These are phyloP conservation scores for Salix dunnii DNA, from an alignment of 345 rosid genomes.

Conservation along the genomic window DNA sequence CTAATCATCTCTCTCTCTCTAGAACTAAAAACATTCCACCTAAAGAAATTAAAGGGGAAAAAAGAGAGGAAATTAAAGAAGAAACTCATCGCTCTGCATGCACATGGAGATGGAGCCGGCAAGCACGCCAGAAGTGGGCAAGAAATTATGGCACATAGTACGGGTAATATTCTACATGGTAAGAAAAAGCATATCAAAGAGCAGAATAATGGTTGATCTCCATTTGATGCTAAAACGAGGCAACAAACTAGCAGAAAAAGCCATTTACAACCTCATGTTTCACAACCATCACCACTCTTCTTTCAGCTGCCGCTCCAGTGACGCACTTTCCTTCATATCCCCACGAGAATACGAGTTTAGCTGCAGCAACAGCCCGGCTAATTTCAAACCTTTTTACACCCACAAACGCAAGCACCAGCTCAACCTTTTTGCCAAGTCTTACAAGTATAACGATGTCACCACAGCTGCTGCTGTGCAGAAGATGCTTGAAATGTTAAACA, in stretches of 20 bases:
- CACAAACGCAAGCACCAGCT: slow-evolving; percentile 39
- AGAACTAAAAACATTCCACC: slow-evolving; percentile 4
- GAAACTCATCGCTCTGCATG: not conserved
- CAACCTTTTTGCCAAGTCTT: slow-evolving; percentile 27
- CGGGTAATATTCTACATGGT: slow-evolving; percentile 51
- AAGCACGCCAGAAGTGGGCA: slow-evolving; percentile 41
- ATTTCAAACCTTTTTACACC: slow-evolving; percentile 22
- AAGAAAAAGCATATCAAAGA: slow-evolving; percentile 51
- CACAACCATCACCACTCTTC: slow-evolving; percentile 32
- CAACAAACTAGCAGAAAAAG: slow-evolving; percentile 50
- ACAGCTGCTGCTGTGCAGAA: slow-evolving; percentile 56
- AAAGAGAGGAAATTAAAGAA: not conserved
- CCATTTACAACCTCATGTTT: slow-evolving; percentile 45
- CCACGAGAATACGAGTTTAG: slow-evolving; percentile 86
- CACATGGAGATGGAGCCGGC: slow-evolving; percentile 42
- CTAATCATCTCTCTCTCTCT: not conserved
- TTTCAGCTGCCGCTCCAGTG: slow-evolving; percentile 67
- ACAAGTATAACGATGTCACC: slow-evolving; percentile 43
- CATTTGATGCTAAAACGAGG: slow-evolving; percentile 53
- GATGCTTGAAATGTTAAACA: slow-evolving; percentile 66
- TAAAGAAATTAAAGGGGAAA: not conserved
- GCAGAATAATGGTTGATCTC: slow-evolving; percentile 51
- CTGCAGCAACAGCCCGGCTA: slow-evolving; percentile 86
- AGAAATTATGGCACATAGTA: slow-evolving; percentile 52
- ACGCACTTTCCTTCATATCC: slow-evolving; percentile 56